Percentiles rank a stretch among this genome's conserved stretches.
phyloP scores from a whole-genome alignment of 768 basidiomycete genomes.

The Kwoniella botswanensis region DNA sequence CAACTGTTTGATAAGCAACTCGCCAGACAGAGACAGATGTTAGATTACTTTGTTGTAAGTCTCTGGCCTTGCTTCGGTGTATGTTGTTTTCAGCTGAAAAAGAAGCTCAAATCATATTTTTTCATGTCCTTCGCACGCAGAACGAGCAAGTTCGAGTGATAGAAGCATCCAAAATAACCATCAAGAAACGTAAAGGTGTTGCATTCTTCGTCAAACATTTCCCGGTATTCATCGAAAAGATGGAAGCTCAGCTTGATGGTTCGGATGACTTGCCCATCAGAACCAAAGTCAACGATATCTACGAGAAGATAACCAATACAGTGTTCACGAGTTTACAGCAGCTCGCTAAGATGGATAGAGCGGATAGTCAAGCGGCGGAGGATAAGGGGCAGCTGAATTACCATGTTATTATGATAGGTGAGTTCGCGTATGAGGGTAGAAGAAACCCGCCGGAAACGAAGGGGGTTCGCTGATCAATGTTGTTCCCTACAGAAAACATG shows the following conservation, averaged over 20 bases:
- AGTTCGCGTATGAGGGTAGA: conserved; percentile 47
- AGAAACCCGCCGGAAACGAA: background rate
- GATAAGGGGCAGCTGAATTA: conserved; percentile 97
- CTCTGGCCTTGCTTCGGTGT: background rate
- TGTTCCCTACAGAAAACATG: conserved; percentile 83
- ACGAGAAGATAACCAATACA: conserved; percentile 82
- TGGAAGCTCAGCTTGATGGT: conserved; percentile 82
- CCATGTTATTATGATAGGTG: conserved; percentile 92
- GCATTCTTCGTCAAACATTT: conserved; percentile 91
- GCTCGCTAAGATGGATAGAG: conserved; percentile 93
- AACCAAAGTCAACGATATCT: conserved; percentile 74
- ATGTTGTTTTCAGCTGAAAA: background rate
- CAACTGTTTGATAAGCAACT: conserved; percentile 82
- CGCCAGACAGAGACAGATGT: conserved; percentile 71
- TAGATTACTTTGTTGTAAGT: conserved; percentile 67
- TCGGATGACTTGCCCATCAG: conserved; percentile 71
- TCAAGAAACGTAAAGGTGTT: conserved; percentile 90
- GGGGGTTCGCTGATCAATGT: background rate
- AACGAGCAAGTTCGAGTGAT: conserved; percentile 84
- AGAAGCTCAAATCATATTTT: background rate
- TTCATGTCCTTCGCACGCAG: conserved; percentile 59
- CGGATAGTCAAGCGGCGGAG: conserved; percentile 65
- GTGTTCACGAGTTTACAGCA: conserved; percentile 95
- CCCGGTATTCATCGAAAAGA: conserved; percentile 79
- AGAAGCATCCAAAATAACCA: conserved; percentile 86